These are phyloP conservation scores for Fraxinus angustifolia DNA, from an alignment of 305 asterid species.

Conservation along the genomic window DNA sequence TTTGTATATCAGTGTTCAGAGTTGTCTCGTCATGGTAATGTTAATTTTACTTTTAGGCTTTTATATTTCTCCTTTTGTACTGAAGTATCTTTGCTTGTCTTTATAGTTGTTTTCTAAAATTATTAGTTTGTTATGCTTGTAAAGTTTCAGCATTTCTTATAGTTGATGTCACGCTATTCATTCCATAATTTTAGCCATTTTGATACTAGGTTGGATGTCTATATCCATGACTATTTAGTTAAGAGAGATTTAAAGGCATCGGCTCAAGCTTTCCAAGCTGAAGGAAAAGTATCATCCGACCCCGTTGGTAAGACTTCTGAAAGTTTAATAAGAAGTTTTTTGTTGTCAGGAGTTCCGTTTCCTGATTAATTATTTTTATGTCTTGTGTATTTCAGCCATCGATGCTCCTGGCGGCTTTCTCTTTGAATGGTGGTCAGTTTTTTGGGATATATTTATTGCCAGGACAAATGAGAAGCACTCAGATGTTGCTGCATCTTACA, in stretches of 20 bases:
- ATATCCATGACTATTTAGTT: slow-evolving; percentile 83
- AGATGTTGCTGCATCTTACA: slow-evolving; percentile 92
- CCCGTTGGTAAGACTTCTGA: slow-evolving; percentile 74
- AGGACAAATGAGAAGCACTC: slow-evolving; percentile 95
- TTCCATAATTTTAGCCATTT: slow-evolving; percentile 12
- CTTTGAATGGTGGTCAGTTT: slow-evolving; percentile 95
- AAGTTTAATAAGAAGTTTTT: not conserved
- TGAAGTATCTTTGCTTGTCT: not conserved
- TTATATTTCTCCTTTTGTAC: not conserved
- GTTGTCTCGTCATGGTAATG: not conserved
- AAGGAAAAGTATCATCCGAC: slow-evolving; percentile 93
- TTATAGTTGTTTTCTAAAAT: not conserved
- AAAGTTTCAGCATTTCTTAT: not conserved
- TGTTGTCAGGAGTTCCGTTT: not conserved
- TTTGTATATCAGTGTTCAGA: not conserved
- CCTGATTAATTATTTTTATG: not conserved
- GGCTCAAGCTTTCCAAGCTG: slow-evolving; percentile 93
- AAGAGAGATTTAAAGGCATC: slow-evolving; percentile 87
- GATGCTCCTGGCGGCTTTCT: slow-evolving; percentile 99
- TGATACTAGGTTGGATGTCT: slow-evolving; percentile 78
- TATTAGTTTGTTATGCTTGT: not conserved
- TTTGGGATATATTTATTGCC: slow-evolving; percentile 93
- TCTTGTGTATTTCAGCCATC: slow-evolving; percentile 57
- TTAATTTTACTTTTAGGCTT: not conserved
- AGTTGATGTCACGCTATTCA: not conserved